These are phyloP conservation scores for Microcos paniculata DNA, from an alignment of 345 rosid genomes.

Conservation along the genomic window DNA sequence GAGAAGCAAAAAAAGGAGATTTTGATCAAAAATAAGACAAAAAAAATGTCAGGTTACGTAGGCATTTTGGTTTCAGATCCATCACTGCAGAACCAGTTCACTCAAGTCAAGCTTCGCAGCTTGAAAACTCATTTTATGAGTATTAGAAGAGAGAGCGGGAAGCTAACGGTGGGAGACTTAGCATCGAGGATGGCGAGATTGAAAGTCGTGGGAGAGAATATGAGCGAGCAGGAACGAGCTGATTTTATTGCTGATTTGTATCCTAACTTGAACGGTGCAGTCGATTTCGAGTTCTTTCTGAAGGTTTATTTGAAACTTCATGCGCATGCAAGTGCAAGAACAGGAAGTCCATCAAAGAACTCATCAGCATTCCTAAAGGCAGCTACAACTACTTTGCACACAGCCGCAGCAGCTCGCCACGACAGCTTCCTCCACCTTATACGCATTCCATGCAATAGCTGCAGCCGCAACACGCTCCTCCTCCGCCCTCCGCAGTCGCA, in stretches of 20 bases:
- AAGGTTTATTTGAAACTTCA: constrained; percentile 87
- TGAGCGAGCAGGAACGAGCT: constrained; percentile 68
- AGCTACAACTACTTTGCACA: constrained; percentile 87
- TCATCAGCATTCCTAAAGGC: constrained; percentile 94
- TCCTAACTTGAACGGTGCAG: constrained; percentile 65
- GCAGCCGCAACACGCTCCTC: too few species aligned
- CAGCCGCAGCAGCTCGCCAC: too few species aligned
- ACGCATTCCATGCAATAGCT: too few species aligned
- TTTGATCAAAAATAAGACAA: not conserved
- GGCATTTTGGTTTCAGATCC: constrained; percentile 96
- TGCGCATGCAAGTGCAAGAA: constrained; percentile 75
- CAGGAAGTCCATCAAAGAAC: constrained; percentile 74
- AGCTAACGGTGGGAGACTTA: constrained; percentile 76
- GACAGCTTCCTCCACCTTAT: too few species aligned
- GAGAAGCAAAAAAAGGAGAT: not conserved
- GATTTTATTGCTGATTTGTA: constrained; percentile 63
- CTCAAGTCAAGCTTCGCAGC: constrained; percentile 98
- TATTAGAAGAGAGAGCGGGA: constrained; percentile 92
- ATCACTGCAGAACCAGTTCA: constrained; percentile 96
- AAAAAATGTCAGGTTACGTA: constrained; percentile 74
- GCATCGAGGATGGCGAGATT: constrained; percentile 84
- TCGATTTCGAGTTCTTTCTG: constrained; percentile 93
- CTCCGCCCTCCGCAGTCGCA: too few species aligned
- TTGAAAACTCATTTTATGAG: constrained; percentile 85
- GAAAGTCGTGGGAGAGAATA: constrained; percentile 80